Percentiles rank a stretch among this genome's conserved stretches.
These are phyloP conservation scores for Kwoniella sp. DNA, from an alignment of 768 basidiomycete species.

Conservation along the genomic window DNA sequence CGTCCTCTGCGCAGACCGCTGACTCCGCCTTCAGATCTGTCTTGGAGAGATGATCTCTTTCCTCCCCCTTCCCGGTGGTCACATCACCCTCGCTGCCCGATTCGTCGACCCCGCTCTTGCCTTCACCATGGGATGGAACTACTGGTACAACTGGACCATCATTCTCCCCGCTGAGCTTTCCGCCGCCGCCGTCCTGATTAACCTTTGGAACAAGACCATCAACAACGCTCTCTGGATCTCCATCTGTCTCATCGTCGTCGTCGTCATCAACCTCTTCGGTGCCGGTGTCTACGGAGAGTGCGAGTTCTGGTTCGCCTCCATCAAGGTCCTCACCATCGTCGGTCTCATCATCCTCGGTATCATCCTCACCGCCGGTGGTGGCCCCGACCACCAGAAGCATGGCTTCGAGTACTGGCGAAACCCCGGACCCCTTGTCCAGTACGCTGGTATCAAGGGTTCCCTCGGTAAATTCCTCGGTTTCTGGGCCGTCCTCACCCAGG, in stretches of 20 bases:
- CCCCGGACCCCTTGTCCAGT: conserved; percentile 82
- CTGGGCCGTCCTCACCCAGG: conserved; percentile 68
- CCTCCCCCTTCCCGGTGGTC: conserved; percentile 44
- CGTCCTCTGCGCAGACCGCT: neutral
- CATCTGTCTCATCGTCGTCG: conserved; percentile 68
- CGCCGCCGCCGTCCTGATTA: conserved; percentile 69
- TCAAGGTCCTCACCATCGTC: conserved; percentile 67
- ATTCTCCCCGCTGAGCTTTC: conserved; percentile 69
- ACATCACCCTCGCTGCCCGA: conserved; percentile 45
- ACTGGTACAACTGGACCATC: conserved; percentile 51
- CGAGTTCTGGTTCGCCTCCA: conserved; percentile 84
- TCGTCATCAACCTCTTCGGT: conserved; percentile 55
- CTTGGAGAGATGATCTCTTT: conserved; percentile 43
- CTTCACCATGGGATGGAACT: conserved; percentile 39
- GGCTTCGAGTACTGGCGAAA: conserved; percentile 70
- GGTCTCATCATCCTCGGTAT: conserved; percentile 59
- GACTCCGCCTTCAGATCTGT: conserved; percentile 6
- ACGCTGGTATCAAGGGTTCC: conserved; percentile 58
- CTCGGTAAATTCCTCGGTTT: conserved; percentile 74
- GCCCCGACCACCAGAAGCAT: conserved; percentile 59
- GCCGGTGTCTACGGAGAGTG: conserved; percentile 53
- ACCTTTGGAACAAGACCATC: conserved; percentile 52
- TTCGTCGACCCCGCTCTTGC: conserved; percentile 57
- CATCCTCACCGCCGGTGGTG: conserved; percentile 82
- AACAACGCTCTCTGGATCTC: conserved; percentile 73